A percentile compares a stretch with the other conserved stretches of the same genome.
Conservation (phyloP, 129 eudicot genomes). For the Cynara cardunculus region DNA sequence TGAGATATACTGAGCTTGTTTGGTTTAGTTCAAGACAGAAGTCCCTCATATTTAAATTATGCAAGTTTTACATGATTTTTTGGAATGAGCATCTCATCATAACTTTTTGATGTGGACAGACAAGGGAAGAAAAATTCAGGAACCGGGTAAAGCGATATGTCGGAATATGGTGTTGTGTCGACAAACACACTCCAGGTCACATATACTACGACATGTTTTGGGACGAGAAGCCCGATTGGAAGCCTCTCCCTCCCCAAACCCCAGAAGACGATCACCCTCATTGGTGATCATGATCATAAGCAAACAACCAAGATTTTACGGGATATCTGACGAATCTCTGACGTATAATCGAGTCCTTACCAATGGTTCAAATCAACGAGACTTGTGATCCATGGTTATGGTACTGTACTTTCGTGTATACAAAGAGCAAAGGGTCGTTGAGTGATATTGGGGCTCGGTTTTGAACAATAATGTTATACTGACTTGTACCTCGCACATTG, state of each 20-base stretch:
- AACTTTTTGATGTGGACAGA: conserved; percentile 32
- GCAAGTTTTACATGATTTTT: background rate
- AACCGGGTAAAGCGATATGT: conserved; percentile 70
- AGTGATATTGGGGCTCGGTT: conserved; percentile 6
- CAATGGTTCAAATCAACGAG: conserved; percentile 5
- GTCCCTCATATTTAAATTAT: no score
- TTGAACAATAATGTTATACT: conserved; percentile 24
- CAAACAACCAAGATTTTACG: conserved; percentile 17
- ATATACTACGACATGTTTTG: conserved; percentile 94
- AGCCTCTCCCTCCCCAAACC: conserved; percentile 81
- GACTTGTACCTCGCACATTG: background rate
- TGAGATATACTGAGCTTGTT: no score
- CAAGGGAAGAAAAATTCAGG: conserved; percentile 68
- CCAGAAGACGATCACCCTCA: conserved; percentile 95
- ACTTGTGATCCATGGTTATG: conserved; percentile 12
- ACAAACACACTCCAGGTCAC: conserved; percentile 70
- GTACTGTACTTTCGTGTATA: conserved; percentile 15
- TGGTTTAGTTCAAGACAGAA: no score
- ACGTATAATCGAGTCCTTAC: conserved; percentile 8
- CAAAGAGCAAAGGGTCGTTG: conserved; percentile 11
- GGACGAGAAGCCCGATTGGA: conserved; percentile 98
- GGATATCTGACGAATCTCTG: background rate
- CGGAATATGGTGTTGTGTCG: conserved; percentile 97
- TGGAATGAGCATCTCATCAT: background rate
- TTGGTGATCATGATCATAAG: conserved; percentile 27